These are phyloP conservation scores for Oenanthe javanica DNA, from an alignment of 140 eudicot species.

Conservation along the genomic window DNA sequence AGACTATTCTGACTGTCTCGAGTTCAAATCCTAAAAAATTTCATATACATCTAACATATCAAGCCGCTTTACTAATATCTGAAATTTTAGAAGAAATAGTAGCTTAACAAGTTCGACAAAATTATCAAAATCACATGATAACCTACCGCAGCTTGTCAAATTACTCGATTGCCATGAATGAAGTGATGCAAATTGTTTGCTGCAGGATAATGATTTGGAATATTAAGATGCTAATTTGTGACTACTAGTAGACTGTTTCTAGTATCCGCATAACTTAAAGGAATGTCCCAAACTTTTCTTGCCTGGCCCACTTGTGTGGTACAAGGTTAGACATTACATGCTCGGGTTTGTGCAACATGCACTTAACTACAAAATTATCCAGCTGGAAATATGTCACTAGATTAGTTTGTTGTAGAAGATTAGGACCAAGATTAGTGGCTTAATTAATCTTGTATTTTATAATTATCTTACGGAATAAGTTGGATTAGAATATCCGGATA, in stretches of 20 bases:
- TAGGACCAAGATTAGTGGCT: slow-evolving; percentile 4
- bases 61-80: neutral
- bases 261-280: slow-evolving; percentile 8
- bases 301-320: neutral
- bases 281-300: neutral
- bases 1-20: neutral
- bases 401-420: slow-evolving; percentile 8
- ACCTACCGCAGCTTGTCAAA: neutral
- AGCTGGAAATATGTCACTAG: slow-evolving; percentile 9
- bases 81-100: neutral
- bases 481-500: neutral
- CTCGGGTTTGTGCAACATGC: neutral
- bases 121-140: neutral
- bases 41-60: neutral
- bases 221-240: neutral
- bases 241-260: neutral
- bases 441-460: neutral
- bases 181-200: neutral
- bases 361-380: neutral
- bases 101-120: neutral
- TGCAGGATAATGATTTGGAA: neutral
- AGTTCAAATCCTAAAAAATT: neutral
- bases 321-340: neutral
- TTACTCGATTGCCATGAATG: neutral
- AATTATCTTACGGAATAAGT: neutral